Evolutionary conservation across 1,284 basidiomycete species (phyloP).

Genomic region (Pholiota adiposa): DNA sequence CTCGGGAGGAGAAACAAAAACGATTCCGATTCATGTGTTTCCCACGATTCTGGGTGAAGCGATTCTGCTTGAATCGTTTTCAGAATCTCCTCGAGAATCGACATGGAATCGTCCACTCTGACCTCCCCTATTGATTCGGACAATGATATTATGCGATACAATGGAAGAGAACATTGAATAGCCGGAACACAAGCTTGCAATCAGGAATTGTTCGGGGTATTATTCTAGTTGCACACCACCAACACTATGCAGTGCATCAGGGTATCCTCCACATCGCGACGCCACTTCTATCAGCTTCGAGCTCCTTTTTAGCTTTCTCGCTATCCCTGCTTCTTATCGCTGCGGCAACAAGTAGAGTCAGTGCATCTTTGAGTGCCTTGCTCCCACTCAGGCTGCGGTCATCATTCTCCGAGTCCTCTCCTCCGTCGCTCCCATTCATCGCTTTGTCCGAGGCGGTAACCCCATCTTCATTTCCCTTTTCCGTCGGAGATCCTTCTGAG

Average conservation of each 20-base stretch:
- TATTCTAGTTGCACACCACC: too few relatives aligned
- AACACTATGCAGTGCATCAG: constrained; percentile 27
- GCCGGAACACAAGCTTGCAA: neutral
- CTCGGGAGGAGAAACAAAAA: too few relatives aligned
- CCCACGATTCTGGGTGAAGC: too few relatives aligned
- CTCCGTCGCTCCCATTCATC: neutral
- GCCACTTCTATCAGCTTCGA: constrained; percentile 59
- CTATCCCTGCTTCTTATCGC: constrained; percentile 57
- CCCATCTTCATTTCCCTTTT: neutral
- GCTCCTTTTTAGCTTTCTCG: constrained; percentile 57
- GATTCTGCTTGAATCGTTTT: too few relatives aligned
- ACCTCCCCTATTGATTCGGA: too few relatives aligned
- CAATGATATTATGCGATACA: too few relatives aligned
- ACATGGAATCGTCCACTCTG: too few relatives aligned
- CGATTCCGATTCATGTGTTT: too few relatives aligned
- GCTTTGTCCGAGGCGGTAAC: neutral
- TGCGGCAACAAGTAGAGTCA: constrained; percentile 55
- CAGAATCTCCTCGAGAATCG: too few relatives aligned
- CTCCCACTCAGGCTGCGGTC: constrained; percentile 32
- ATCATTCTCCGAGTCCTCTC: neutral
- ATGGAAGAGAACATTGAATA: neutral
- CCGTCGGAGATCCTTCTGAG: neutral
- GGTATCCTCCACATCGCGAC: constrained; percentile 70
- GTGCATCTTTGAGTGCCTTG: constrained; percentile 47
- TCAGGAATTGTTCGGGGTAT: too few relatives aligned